Percentiles rank a stretch among this genome's conserved stretches.
These are phyloP conservation scores for Senecio squalidus DNA, from an alignment of 140 eudicot species.

Conservation along the genomic window DNA sequence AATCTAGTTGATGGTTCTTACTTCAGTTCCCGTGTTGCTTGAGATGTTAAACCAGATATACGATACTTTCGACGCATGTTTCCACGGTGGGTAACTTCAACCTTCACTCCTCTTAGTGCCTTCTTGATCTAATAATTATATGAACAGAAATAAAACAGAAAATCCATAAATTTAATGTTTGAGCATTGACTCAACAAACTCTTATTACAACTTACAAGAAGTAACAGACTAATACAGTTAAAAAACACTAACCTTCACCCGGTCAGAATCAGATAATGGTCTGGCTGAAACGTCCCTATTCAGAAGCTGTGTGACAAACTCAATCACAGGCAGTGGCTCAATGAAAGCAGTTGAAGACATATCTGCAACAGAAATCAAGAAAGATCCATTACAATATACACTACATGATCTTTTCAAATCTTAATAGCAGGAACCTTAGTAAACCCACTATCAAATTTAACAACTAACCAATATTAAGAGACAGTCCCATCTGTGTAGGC, in stretches of 20 bases:
- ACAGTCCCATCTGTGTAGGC: slow-evolving; percentile 97
- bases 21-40: slow-evolving; percentile 90
- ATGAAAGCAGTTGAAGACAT: slow-evolving; percentile 98
- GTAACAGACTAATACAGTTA: neutral
- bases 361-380: slow-evolving; percentile 41
- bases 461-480: slow-evolving; percentile 75
- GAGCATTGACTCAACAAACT: too few species aligned
- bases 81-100: slow-evolving; percentile 99
- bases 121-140: slow-evolving; percentile 59
- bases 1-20: slow-evolving; percentile 23
- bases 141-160: neutral
- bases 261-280: slow-evolving; percentile 87
- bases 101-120: slow-evolving; percentile 90
- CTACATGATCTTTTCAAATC: neutral
- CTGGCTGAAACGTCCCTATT: slow-evolving; percentile 83
- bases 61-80: slow-evolving; percentile 88
- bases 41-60: slow-evolving; percentile 91
- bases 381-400: neutral
- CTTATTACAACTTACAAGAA: too few species aligned
- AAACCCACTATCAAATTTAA: neutral
- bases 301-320: slow-evolving; percentile 75
- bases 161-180: neutral
- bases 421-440: neutral
- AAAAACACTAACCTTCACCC: slow-evolving; percentile 57
- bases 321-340: slow-evolving; percentile 90